Evolutionary conservation across 768 basidiomycete species (phyloP), one percentile per base, ranked within the genome.

Genomic region (Suillus brevipes): DNA sequence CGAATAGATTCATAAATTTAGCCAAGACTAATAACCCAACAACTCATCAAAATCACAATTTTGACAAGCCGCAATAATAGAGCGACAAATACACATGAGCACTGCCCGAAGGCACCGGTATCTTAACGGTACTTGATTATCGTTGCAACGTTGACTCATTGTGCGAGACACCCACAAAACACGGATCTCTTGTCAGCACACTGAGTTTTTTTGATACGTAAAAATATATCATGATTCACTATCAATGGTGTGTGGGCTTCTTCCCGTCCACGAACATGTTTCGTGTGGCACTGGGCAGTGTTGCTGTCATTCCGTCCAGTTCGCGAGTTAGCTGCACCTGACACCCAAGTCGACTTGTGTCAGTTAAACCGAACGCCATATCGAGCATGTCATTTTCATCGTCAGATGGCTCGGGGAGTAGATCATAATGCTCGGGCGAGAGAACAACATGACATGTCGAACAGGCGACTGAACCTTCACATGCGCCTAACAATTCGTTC

Each of bases 371-470:
- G 71, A 98, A 99, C 4, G 97, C 97, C 85, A 99, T 93, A 76
- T 98, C 97, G 45, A 99, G 85, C 94, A 96, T 95, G 71, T 95
- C 96, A 72, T 98, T 99, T 79, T 99, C 97, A 73, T 99, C 97
- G 69, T 99, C 97, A 63, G 92, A 92, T 5, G 97, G 96, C 72
- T 99, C 97, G 1, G 93, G 90, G 3, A 99, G 84, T 56, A 85
- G 75, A 75, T 98, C 93, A 74, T 95, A 98, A 66, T 89, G 83
- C 71, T 95, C 89, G 25, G 85, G 84, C 31, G 88, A 82, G 62
- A 96, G 82, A 64, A 99, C 94, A 63, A 99, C 87, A 75, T 99
- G 97, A 75, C 97, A 99, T 25, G 97, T 99, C 16, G 97, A 98
- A 74, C 97, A 99, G 18, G 97, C 97, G 57, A 97, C 86, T 1